A percentile compares a stretch with the other conserved stretches of the same genome.
phyloP scores from a whole-genome alignment of 2,329 filamentous ascomycete species.

The Cercospora brassicicola region DNA sequence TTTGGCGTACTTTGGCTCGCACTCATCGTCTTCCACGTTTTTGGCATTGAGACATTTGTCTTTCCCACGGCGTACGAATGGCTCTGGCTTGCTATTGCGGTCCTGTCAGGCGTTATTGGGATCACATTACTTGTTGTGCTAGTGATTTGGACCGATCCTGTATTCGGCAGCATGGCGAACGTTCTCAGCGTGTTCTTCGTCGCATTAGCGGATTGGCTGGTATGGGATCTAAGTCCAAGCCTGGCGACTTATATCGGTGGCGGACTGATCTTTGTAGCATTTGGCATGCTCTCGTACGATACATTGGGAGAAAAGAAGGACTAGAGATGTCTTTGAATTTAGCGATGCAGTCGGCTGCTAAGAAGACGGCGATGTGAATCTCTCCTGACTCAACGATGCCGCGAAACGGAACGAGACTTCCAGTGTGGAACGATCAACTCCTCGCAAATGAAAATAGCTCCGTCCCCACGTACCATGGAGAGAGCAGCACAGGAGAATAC shows the following conservation, averaged over 20 bases:
- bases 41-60: conserved; percentile 35
- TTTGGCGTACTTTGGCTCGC: conserved; percentile 34
- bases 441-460: too few relatives aligned
- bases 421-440: too few relatives aligned
- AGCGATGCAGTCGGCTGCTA: too few relatives aligned
- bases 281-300: conserved; percentile 36
- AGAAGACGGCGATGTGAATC: too few relatives aligned
- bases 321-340: not conserved
- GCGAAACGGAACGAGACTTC: too few relatives aligned
- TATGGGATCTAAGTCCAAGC: conserved; percentile 35
- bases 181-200: conserved; percentile 39
- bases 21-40: conserved; percentile 34
- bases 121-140: conserved; percentile 37
- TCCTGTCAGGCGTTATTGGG: conserved; percentile 33
- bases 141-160: conserved; percentile 40
- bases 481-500: too few relatives aligned
- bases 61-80: conserved; percentile 31
- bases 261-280: conserved; percentile 35
- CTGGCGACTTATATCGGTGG: conserved; percentile 37
- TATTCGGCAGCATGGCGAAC: conserved; percentile 39
- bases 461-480: too few relatives aligned
- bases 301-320: conserved; percentile 31
- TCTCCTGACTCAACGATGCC: too few relatives aligned
- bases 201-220: conserved; percentile 38
- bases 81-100: conserved; percentile 35